Percentiles rank a stretch among this genome's conserved stretches.
Conservation (phyloP, 139 green algal genomes). For the Asterochloris sp. region DNA sequence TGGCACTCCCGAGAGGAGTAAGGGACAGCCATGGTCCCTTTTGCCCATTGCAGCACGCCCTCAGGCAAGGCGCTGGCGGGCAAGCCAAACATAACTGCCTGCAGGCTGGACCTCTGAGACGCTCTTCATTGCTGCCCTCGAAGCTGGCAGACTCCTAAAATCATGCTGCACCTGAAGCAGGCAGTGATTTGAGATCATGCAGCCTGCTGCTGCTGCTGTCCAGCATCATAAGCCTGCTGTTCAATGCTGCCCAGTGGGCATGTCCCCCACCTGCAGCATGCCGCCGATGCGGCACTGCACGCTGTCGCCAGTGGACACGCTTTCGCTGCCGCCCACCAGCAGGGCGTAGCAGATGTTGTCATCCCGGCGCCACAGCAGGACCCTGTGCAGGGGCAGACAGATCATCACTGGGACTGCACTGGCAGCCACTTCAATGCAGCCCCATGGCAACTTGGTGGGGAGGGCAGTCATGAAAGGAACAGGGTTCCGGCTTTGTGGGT, state of each 20-base stretch:
- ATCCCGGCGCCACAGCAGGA: constrained; percentile 75
- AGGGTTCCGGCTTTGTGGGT: background rate
- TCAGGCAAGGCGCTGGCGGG: no score
- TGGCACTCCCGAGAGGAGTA: no score
- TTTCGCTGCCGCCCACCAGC: constrained; percentile 51
- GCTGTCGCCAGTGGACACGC: constrained; percentile 50
- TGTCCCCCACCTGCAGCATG: constrained; percentile 65
- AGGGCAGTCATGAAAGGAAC: background rate
- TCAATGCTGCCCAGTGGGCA: background rate
- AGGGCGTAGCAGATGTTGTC: constrained; percentile 76
- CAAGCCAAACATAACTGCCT: no score
- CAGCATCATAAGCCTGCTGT: background rate
- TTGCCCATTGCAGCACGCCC: no score
- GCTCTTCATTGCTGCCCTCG: no score
- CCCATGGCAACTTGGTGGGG: background rate
- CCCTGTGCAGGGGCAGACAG: constrained; percentile 38
- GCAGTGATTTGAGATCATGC: no score
- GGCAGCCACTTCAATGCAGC: background rate
- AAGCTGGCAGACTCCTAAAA: no score
- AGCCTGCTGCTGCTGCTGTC: no score
- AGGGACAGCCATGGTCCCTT: no score
- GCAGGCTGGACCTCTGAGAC: no score
- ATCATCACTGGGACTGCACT: background rate
- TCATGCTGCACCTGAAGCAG: no score
- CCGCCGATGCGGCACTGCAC: constrained; percentile 74